Evolutionary conservation across 768 basidiomycete genomes (phyloP), one percentile per base, ranked within the genome.

Genomic region (Suillus weaverae): DNA sequence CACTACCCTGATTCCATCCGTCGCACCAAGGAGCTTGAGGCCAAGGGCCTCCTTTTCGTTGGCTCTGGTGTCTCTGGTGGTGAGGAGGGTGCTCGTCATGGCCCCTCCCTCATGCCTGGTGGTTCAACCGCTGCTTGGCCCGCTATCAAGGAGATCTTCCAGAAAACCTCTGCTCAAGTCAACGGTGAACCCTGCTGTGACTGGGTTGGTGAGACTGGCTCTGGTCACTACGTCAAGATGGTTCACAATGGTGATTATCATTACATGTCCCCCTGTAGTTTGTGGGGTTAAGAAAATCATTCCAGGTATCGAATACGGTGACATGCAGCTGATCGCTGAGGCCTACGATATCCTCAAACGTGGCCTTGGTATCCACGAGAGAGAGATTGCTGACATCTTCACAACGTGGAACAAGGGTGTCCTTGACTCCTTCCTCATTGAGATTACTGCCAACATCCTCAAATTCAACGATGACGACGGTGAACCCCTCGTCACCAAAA

Each of bases 141-240:
- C 32, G 84, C 85, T 70, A 98, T 99, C 82, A 96, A 98, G 85
- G 86, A 94, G 67, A 99, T 99, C 74, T 99, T 99, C 90, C 97
- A 99, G 82, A 93, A 93, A 78, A 91, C 97, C 60, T 88, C 97
- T 68, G 97, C 97, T 65, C 95, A 99, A 77, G 93, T 91, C 67
- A 84, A 94, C 62, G 95, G 95, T 67, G 93, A 94, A 71, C 97
- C 97, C 38, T 99, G 97, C 84, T 98, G 97, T 77, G 97, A 99
- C 82, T 99, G 97, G 97, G 97, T 99, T 71, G 97, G 97, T 54
- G 92, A 96, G 80, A 90, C 89, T 67, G 97, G 95, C 65, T 84
- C 93, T 56, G 96, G 95, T 36, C 97, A 99, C 84, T 99, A 99
- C 79, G 97, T 99, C 80, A 99, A 99, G 85, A 99, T 99, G 97